Evolutionary conservation across 495 filamentous ascomycete genomes (phyloP), one percentile per base, ranked within the genome.

Genomic region (Cercophora sp.): DNA sequence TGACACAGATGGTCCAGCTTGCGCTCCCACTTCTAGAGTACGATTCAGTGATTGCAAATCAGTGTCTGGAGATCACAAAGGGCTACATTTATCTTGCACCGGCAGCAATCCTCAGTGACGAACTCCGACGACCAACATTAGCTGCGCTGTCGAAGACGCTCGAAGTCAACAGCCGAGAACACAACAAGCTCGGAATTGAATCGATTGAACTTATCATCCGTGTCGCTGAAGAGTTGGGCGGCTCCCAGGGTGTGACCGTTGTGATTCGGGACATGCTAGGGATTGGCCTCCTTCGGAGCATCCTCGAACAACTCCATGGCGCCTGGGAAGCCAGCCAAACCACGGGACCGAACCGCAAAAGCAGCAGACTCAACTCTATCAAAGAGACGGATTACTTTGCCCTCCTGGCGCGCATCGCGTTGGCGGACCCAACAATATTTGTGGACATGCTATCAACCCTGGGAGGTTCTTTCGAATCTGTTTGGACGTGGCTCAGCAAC

Each of bases 81-180:
- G 79, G 84, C 44, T 97, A 96, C 63, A 67, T 96, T 37, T 57
- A 89, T 20, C 80, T 96, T 4, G 83, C 89, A 0, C 93, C 93
- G 0, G 71, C 80, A 23, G 77, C 83, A 13, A 82, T 96, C 18
- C 82, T 98, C 4, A 75, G 74, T 41, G 81, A 87, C 55, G 63
- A 67, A n/a, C 69, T 84, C 44, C 78, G 87, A 11, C 67, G 74
- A 3, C 74, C 71, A 3, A 66, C 85, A 1, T 63, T 94, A 11
- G 56, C 59, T 3, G 74, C 80, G 0, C 78, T 96, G 26, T 69
- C 80, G 10, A 66, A 71, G 11, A 75, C 88, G 1, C 69, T 89
- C 8, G 73, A 77, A 8, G 70, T 74, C 3, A 78, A 80, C 13
- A 86, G 80, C 51, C 76, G 79, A 6, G 84, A 90, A 35, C 80